Conservation (phyloP, 495 filamentous ascomycete species). For the Xylaria longipes region DNA sequence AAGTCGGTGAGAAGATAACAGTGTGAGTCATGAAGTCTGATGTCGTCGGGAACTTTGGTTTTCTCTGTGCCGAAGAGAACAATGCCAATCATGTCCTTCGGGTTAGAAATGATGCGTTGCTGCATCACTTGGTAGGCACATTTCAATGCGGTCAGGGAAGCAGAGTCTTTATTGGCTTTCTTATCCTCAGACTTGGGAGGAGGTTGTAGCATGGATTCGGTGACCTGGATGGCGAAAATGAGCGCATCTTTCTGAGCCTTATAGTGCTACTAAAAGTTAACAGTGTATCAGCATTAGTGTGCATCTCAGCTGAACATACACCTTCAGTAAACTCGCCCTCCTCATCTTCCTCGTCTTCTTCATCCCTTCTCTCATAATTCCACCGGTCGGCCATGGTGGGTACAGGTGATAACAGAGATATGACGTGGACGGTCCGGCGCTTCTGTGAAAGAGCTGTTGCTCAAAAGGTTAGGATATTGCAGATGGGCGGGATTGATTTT, state of each 20-base stretch:
- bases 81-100: slow-evolving; percentile 97
- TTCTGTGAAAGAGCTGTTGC: neutral
- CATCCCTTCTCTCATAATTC: slow-evolving; percentile 55
- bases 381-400: slow-evolving; percentile 49
- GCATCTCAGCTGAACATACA: slow-evolving; percentile 49
- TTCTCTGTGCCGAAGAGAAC: slow-evolving; percentile 91
- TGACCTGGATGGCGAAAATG: slow-evolving; percentile 95
- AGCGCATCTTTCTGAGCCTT: slow-evolving; percentile 94
- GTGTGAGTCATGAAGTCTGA: slow-evolving; percentile 77
- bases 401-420: neutral
- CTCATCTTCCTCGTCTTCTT: slow-evolving; percentile 71
- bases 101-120: slow-evolving; percentile 95
- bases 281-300: neutral
- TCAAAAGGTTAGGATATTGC: neutral
- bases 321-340: slow-evolving; percentile 68
- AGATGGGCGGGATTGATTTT: neutral
- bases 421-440: neutral
- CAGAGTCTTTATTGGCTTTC: slow-evolving; percentile 74
- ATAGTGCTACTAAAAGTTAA: slow-evolving; percentile 68
- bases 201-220: slow-evolving; percentile 80
- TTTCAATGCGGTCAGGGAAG: slow-evolving; percentile 83
- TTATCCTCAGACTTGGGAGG: slow-evolving; percentile 70
- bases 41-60: slow-evolving; percentile 74
- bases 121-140: slow-evolving; percentile 96
- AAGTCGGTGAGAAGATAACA: slow-evolving; percentile 93